Conservation (phyloP, 2,329 filamentous ascomycete genomes). For the Xylariaceae sp. region DNA sequence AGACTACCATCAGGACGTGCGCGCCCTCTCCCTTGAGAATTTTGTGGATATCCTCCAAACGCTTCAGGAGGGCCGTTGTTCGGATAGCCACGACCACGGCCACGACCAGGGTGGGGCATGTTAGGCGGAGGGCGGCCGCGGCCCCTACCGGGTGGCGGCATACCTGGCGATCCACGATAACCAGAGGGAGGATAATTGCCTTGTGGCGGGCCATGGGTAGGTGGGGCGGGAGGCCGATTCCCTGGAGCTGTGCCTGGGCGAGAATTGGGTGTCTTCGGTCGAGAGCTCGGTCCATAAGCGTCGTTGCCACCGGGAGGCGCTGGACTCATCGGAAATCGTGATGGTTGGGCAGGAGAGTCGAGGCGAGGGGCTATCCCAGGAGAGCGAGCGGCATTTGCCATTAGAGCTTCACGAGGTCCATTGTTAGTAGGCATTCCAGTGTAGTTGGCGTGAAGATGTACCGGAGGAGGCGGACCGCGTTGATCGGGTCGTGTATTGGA, state of each 20-base stretch:
- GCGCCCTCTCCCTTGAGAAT: conserved; percentile 22
- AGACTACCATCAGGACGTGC: conserved; percentile 14
- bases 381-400: conserved; percentile 33
- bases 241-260: conserved; percentile 29
- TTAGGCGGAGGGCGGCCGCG: conserved; percentile 26
- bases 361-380: conserved; percentile 42
- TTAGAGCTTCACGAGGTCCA: conserved; percentile 54
- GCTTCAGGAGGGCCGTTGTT: conserved; percentile 28
- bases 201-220: conserved; percentile 23
- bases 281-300: conserved; percentile 32
- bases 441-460: conserved; percentile 50
- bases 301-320: conserved; percentile 27
- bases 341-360: conserved; percentile 39
- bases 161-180: conserved; percentile 16
- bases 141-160: conserved; percentile 26
- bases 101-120: conserved; percentile 28
- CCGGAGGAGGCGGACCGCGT: conserved; percentile 41
- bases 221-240: conserved; percentile 23
- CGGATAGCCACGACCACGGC: conserved; percentile 28
- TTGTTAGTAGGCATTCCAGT: conserved; percentile 54
- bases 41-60: conserved; percentile 24
- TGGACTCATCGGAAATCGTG: conserved; percentile 45
- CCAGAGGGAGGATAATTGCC: conserved; percentile 24
- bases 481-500: conserved; percentile 34
- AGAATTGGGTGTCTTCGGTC: conserved; percentile 30